These are phyloP conservation scores for Hymenoscyphus fraxineus DNA, from an alignment of 2,329 filamentous ascomycete genomes.

Conservation along the genomic window DNA sequence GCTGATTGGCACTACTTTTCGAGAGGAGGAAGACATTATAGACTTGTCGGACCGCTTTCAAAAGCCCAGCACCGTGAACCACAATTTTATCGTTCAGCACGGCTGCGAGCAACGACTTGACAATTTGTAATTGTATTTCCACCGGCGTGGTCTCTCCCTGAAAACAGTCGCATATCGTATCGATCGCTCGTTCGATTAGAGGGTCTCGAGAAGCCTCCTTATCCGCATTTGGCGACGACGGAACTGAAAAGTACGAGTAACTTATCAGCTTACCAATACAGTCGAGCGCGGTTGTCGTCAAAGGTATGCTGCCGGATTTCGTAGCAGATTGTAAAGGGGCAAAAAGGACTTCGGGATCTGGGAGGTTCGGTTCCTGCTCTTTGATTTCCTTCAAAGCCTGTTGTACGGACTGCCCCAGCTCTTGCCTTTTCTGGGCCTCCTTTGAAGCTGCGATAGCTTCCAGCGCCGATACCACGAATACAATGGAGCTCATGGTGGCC, in stretches of 20 bases:
- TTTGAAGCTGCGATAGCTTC: slow-evolving; percentile 89
- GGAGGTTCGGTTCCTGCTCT: slow-evolving; percentile 72
- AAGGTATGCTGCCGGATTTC: slow-evolving; percentile 75
- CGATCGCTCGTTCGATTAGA: slow-evolving; percentile 94
- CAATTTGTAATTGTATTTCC: slow-evolving; percentile 94
- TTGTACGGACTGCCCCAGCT: slow-evolving; percentile 76
- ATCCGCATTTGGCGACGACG: slow-evolving; percentile 43
- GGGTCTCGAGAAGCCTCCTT: slow-evolving; percentile 52
- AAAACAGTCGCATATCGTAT: slow-evolving; percentile 99
- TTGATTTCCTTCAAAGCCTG: slow-evolving; percentile 83
- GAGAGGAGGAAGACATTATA: slow-evolving; percentile 99
- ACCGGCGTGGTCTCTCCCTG: slow-evolving; percentile 90
- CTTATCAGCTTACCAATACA: slow-evolving; percentile 99
- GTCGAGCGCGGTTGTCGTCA: slow-evolving; percentile 88
- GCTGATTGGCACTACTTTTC: slow-evolving; percentile 89
- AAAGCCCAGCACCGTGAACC: slow-evolving; percentile 88
- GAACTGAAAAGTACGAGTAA: slow-evolving; percentile 93
- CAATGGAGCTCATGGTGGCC: slow-evolving; percentile 80
- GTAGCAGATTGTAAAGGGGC: slow-evolving; percentile 86
- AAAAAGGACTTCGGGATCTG: slow-evolving; percentile 90
- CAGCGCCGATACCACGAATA: slow-evolving; percentile 90
- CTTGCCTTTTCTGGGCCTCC: slow-evolving; percentile 83
- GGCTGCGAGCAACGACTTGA: slow-evolving; percentile 92
- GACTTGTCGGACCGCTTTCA: slow-evolving; percentile 95
- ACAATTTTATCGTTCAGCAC: slow-evolving; percentile 99